phyloP scores from a whole-genome alignment of 345 rosid species.

The Kernera saxatilis region DNA sequence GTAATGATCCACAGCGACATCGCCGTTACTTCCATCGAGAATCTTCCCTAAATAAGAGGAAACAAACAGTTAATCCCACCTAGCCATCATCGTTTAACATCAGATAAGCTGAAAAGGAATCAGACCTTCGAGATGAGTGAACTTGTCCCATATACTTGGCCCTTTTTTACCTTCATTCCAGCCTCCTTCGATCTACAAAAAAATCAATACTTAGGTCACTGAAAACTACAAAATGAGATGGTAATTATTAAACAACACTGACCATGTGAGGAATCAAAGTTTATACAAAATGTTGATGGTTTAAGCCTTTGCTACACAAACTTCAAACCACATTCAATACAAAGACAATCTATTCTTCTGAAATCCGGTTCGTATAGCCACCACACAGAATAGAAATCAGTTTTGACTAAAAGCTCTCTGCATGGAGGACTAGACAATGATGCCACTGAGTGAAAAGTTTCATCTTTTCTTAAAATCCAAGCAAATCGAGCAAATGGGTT shows the following conservation, averaged over 20 bases:
- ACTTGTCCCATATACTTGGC: conserved; percentile 81
- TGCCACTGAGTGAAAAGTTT: not conserved
- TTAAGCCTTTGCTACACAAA: not conserved
- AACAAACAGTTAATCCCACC: not conserved
- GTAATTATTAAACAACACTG: not conserved
- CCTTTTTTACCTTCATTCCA: conserved; percentile 72
- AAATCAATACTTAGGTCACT: not conserved
- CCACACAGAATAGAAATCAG: no score
- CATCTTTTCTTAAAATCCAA: not conserved
- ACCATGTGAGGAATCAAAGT: not conserved
- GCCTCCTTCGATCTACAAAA: conserved; percentile 85
- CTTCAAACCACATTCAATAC: not conserved
- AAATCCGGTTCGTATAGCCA: not conserved
- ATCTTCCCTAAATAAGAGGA: conserved; percentile 45
- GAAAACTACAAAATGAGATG: not conserved
- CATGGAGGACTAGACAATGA: not conserved
- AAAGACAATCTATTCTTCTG: not conserved
- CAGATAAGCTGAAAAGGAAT: not conserved
- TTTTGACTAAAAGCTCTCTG: not conserved
- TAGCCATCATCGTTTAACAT: not conserved
- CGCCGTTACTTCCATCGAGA: conserved; percentile 66
- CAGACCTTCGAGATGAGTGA: conserved; percentile 59
- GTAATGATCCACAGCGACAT: conserved; percentile 76
- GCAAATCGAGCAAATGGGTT: not conserved
- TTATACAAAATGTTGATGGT: not conserved